phyloP scores from a whole-genome alignment of 768 basidiomycete genomes.

The Hypholoma fasciculare region DNA sequence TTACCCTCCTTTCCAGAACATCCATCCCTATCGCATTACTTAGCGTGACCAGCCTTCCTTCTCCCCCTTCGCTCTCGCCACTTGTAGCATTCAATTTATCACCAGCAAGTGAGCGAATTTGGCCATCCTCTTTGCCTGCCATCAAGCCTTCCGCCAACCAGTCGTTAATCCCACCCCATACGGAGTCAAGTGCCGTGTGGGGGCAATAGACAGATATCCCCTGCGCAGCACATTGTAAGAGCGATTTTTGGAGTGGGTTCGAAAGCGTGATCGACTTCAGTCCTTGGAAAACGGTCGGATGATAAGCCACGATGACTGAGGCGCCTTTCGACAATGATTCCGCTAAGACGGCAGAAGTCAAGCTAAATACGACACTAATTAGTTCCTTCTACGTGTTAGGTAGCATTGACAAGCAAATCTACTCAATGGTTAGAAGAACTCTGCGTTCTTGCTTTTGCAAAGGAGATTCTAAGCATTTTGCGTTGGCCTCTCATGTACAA shows the following conservation, averaged over 20 bases:
- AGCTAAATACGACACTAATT: conserved; percentile 39
- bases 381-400: conserved; percentile 1
- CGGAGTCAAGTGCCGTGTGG: conserved; percentile 87
- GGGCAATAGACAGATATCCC: conserved; percentile 88
- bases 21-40: conserved; percentile 55
- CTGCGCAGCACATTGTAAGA: conserved; percentile 76
- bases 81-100: conserved; percentile 38
- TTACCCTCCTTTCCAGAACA: conserved; percentile 67
- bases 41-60: conserved; percentile 70
- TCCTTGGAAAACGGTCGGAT: conserved; percentile 80
- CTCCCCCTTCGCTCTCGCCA: conserved; percentile 49
- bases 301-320: conserved; percentile 78
- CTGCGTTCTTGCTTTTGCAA: conserved; percentile 41
- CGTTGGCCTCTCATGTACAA: background rate
- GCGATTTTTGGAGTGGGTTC: conserved; percentile 75
- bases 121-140: conserved; percentile 33
- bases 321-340: conserved; percentile 66
- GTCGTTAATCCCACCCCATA: conserved; percentile 86
- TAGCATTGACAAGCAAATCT: conserved; percentile 18
- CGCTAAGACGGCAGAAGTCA: conserved; percentile 68
- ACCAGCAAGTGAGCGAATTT: conserved; percentile 35
- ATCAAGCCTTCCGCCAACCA: conserved; percentile 71
- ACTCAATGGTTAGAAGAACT: conserved; percentile 76
- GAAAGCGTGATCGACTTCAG: conserved; percentile 75
- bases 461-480: conserved; percentile 48